Conservation (phyloP, 1,284 basidiomycete species). For the Lentinula novae-zelandiae region DNA sequence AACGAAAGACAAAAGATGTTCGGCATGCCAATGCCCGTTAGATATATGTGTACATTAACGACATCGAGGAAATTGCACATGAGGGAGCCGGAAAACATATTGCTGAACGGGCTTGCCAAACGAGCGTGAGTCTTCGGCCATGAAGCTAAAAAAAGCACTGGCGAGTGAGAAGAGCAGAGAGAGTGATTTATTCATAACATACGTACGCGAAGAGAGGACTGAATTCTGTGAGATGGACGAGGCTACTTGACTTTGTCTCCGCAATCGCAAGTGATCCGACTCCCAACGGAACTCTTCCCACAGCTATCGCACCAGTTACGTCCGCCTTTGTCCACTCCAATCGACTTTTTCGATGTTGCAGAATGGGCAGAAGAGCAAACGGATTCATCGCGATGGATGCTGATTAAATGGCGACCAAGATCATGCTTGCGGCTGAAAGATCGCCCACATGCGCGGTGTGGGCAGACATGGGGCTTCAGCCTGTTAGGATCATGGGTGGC, state of each 20-base stretch:
- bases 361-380: conserved; percentile 37
- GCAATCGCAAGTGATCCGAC: conserved; percentile 56
- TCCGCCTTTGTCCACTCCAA: conserved; percentile 59
- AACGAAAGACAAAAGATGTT: conserved; percentile 47
- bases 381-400: conserved; percentile 76
- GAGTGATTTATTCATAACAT: not conserved
- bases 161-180: not conserved
- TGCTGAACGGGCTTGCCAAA: conserved; percentile 4
- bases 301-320: conserved; percentile 73
- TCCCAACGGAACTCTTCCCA: conserved; percentile 66
- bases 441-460: conserved; percentile 75
- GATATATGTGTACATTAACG: not conserved
- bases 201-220: conserved; percentile 24
- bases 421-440: conserved; percentile 91
- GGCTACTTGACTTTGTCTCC: conserved; percentile 56
- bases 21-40: conserved; percentile 33
- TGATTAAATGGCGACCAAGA: conserved; percentile 79
- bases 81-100: not conserved
- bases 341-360: conserved; percentile 37
- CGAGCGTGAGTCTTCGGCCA: not conserved
- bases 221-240: conserved; percentile 15
- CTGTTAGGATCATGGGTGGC: conserved; percentile 87
- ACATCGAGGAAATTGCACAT: conserved; percentile 3
- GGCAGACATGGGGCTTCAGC: conserved; percentile 80
- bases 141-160: not conserved